A percentile compares a stretch with the other conserved stretches of the same genome.
Conservation (phyloP, 2,329 filamentous ascomycete species). For the Teratosphaeria epicoccoides region DNA sequence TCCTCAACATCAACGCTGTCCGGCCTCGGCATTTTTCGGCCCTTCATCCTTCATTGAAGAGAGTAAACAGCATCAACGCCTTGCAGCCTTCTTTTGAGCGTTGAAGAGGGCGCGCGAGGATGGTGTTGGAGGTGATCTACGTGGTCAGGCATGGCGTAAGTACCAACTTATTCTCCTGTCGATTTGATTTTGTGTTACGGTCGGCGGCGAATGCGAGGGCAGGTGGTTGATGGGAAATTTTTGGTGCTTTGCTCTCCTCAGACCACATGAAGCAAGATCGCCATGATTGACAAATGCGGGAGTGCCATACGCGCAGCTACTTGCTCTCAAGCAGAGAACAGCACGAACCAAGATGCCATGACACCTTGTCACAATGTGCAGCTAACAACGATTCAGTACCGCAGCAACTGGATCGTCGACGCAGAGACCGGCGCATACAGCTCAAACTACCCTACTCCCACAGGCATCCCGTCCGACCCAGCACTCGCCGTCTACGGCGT, state of each 20-base stretch:
- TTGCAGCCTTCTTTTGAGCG: background rate
- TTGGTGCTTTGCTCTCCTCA: too few species aligned
- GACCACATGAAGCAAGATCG: too few species aligned
- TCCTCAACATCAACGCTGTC: background rate
- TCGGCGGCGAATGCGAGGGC: background rate
- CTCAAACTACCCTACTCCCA: conserved; percentile 64
- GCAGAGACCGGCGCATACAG: conserved; percentile 68
- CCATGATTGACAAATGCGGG: too few species aligned
- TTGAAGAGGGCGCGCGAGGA: background rate
- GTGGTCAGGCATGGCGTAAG: conserved; percentile 42
- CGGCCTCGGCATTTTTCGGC: background rate
- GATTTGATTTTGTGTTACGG: background rate
- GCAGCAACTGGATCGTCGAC: conserved; percentile 81
- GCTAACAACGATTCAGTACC: conserved; percentile 51
- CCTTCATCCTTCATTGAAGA: too few species aligned
- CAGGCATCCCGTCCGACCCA: conserved; percentile 78
- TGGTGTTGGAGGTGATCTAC: conserved; percentile 37
- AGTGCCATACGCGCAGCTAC: too few species aligned
- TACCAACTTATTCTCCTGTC: conserved; percentile 10
- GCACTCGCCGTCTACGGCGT: conserved; percentile 80
- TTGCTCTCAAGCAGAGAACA: too few species aligned
- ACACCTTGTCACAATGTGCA: too few species aligned
- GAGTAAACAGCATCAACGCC: too few species aligned
- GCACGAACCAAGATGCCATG: too few species aligned
- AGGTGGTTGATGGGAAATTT: too few species aligned